Conservation (phyloP, 2,329 filamentous ascomycete species). For the Biscogniauxia sp. region DNA sequence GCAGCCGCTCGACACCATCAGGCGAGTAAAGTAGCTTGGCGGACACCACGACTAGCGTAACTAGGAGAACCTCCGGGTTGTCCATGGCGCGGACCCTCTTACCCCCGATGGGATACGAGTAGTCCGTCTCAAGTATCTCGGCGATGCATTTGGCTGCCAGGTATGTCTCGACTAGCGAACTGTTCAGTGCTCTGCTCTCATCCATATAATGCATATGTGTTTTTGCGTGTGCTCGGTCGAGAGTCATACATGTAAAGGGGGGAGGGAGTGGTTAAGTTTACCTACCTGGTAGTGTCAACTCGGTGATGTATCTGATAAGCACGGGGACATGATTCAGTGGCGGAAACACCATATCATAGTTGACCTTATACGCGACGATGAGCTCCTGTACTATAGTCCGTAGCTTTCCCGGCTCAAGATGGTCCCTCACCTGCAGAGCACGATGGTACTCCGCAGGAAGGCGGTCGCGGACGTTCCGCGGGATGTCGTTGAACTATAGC, state of each 20-base stretch:
- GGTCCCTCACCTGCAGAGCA: slow-evolving; percentile 52
- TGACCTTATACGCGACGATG: slow-evolving; percentile 60
- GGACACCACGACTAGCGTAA: slow-evolving; percentile 69
- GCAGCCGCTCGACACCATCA: slow-evolving; percentile 51
- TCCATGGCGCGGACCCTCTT: slow-evolving; percentile 48
- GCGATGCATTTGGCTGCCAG: slow-evolving; percentile 57
- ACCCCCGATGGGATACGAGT: slow-evolving; percentile 53
- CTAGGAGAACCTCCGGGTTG: slow-evolving; percentile 73
- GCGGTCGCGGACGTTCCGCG: slow-evolving; percentile 62
- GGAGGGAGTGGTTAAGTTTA: slow-evolving; percentile 3
- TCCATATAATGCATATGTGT: not conserved
- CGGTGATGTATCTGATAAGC: slow-evolving; percentile 66
- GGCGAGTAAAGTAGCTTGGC: slow-evolving; percentile 80
- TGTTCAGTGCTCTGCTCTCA: slow-evolving; percentile 12
- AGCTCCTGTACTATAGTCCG: slow-evolving; percentile 63
- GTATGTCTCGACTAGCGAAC: slow-evolving; percentile 60
- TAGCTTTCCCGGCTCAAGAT: slow-evolving; percentile 55
- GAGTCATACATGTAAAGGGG: too few species aligned
- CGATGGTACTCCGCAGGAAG: slow-evolving; percentile 61
- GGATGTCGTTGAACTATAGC: slow-evolving; percentile 53
- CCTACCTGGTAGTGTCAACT: slow-evolving; percentile 72
- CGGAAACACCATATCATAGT: slow-evolving; percentile 71
- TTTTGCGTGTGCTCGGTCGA: not conserved
- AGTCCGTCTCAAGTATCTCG: slow-evolving; percentile 49
- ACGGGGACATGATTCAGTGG: slow-evolving; percentile 68